Percentiles rank a stretch among this genome's conserved stretches.
phyloP scores from a whole-genome alignment of 2,329 filamentous ascomycete genomes.

The Cordyceps fumosorosea region DNA sequence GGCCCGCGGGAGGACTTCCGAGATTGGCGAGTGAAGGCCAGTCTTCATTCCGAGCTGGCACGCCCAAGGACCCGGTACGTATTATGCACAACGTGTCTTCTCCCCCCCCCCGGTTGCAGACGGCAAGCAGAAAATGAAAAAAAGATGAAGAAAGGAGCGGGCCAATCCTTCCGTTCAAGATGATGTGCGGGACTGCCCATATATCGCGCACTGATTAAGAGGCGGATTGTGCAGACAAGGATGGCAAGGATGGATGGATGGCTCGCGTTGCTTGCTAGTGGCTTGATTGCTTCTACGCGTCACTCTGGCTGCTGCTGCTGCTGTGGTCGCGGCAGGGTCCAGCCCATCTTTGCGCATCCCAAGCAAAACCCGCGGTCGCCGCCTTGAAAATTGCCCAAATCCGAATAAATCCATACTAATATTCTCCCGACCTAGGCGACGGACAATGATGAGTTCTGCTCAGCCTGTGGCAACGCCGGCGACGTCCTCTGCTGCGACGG shows the following conservation, averaged over 20 bases:
- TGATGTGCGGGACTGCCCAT: background rate
- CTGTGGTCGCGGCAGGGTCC: background rate
- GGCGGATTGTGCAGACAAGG: background rate
- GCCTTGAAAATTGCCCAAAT: background rate
- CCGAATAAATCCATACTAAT: conserved; percentile 26
- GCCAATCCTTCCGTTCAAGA: background rate
- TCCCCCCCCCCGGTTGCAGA: too few species aligned
- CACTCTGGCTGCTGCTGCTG: background rate
- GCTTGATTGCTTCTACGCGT: background rate
- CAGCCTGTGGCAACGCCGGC: conserved; percentile 75
- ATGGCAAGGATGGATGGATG: background rate
- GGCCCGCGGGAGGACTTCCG: conserved; percentile 62
- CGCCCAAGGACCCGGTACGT: conserved; percentile 47
- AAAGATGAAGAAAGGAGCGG: background rate
- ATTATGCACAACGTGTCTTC: background rate
- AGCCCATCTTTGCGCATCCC: background rate
- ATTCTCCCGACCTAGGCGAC: conserved; percentile 23
- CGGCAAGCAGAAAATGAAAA: background rate
- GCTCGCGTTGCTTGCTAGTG: background rate
- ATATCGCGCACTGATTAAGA: conserved; percentile 4
- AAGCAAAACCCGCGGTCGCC: background rate
- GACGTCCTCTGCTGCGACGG: conserved; percentile 90
- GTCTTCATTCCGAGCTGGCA: conserved; percentile 54
- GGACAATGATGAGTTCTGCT: conserved; percentile 88
- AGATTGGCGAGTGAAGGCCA: conserved; percentile 57